Evolutionary conservation across 371 early-diverging fungal species (phyloP).

Genomic region (Apophysomyces trapeziformis): DNA sequence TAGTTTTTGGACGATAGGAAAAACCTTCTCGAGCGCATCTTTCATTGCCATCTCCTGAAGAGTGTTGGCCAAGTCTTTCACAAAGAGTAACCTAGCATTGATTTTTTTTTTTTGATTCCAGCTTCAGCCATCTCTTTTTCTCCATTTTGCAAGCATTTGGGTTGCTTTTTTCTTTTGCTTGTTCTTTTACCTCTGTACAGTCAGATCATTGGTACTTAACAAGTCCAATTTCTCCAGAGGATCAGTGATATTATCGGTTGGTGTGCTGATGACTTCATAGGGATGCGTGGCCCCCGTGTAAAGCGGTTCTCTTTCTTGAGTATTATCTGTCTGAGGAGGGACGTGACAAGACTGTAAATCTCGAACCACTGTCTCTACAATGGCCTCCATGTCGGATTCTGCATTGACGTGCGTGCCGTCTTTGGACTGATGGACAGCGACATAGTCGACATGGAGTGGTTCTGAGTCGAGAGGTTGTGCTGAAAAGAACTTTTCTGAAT

Average conservation of each 20-base stretch:
- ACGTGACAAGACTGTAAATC: constrained; percentile 19
- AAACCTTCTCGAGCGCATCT: constrained; percentile 50
- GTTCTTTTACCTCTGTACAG: constrained; percentile 51
- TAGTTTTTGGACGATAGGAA: constrained; percentile 52
- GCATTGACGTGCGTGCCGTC: constrained; percentile 65
- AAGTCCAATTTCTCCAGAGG: constrained; percentile 54
- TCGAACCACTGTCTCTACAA: constrained; percentile 46
- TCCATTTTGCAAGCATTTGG: background rate
- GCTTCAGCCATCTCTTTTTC: no score
- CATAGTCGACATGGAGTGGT: background rate
- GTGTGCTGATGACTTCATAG: constrained; percentile 11
- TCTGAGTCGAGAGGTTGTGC: background rate
- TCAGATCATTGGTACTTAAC: constrained; percentile 47
- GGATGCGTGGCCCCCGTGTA: constrained; percentile 12
- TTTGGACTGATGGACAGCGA: constrained; percentile 1
- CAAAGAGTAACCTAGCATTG: constrained; percentile 30
- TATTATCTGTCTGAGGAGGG: background rate
- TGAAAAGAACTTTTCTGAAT: background rate
- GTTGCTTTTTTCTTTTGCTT: background rate
- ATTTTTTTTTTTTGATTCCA: no score
- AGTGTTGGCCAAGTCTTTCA: constrained; percentile 43
- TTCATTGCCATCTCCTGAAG: constrained; percentile 44
- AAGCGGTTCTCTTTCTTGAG: background rate
- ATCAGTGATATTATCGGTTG: constrained; percentile 44
- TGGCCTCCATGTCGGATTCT: constrained; percentile 85